Base-by-base conservation (phyloP, 106 monocot species). In the Iris macrosiphon region DNA sequence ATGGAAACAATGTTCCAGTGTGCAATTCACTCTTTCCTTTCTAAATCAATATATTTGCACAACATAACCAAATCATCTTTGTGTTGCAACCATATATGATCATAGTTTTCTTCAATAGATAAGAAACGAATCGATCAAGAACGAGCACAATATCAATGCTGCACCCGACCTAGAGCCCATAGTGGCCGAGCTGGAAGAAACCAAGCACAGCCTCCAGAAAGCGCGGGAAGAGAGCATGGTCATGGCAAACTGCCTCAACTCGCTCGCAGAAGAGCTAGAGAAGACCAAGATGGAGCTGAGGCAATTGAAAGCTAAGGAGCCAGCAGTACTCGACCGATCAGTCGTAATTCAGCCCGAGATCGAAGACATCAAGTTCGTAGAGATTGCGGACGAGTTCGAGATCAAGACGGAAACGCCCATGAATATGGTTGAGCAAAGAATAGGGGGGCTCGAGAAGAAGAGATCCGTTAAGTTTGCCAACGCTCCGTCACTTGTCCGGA, bases 391-490 rank as follows among this genome's bases (percentile, higher is more conserved):
- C 0, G 29, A 45, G 23, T 30, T 66, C 6, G 62, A 52, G 7
- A 30, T 12, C 14, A 55, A 62, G 44, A 51, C 3, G 5, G 29
- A n/a, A n/a, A n/a, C 64, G 0, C 40, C 11, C 1, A 19, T 10
- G 13, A 32, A 34, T 3, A 28, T 29, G 15, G 40, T 25, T 2
- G 4, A 42, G 42, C n/a, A 18, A 6, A 15, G 17, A 17, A 42
- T 42, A 18, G n/a, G n/a, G 4, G 68, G 49, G 48, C 49, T 69
- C n/a, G 59, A 65, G 43, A 73, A 60, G 69, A 70, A 60, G 43
- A 64, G 76, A 51, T 72, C 24, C 23, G 85, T 85, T 14, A 80
- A 50, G 34, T 85, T 85, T 11, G 79, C 85, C 16, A 65, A 73
- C 25, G 69, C 76, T 23, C 69, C 65, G 16, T 61, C 72, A 3